These are phyloP conservation scores for Diatrype stigma DNA, from an alignment of 2,329 filamentous ascomycete genomes.

Conservation along the genomic window DNA sequence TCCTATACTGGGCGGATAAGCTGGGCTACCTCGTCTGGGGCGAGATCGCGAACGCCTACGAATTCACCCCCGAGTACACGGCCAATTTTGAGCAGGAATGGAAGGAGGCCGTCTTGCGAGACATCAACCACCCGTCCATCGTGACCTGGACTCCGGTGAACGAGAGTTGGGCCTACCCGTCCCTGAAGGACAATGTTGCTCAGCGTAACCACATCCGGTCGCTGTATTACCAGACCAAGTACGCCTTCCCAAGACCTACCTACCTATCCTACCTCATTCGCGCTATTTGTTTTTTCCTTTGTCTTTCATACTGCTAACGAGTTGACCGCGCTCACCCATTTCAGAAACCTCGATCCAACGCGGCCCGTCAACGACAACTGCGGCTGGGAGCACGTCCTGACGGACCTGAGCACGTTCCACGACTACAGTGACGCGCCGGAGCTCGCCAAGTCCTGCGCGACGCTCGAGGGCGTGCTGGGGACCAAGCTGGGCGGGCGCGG, in stretches of 20 bases:
- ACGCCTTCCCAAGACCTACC: constrained; percentile 13
- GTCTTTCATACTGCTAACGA: constrained; percentile 1
- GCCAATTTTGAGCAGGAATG: constrained; percentile 61
- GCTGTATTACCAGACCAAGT: constrained; percentile 63
- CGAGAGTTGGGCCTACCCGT: constrained; percentile 59
- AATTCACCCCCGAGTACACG: constrained; percentile 55
- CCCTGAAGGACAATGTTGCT: constrained; percentile 49
- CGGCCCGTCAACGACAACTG: constrained; percentile 68
- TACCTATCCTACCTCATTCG: background rate
- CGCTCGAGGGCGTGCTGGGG: constrained; percentile 49
- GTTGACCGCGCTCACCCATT: background rate
- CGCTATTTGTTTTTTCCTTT: background rate
- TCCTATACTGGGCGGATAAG: constrained; percentile 58
- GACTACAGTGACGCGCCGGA: constrained; percentile 59
- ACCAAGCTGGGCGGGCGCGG: constrained; percentile 44
- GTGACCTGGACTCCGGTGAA: constrained; percentile 67
- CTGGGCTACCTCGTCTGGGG: constrained; percentile 61
- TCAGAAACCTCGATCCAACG: constrained; percentile 53
- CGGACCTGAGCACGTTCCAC: constrained; percentile 64
- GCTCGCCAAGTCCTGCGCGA: constrained; percentile 50
- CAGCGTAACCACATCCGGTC: constrained; percentile 62
- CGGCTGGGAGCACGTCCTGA: constrained; percentile 65
- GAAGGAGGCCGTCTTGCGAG: constrained; percentile 57
- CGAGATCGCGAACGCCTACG: constrained; percentile 62
- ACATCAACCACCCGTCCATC: constrained; percentile 62